Evolutionary conservation across 768 basidiomycete species (phyloP).

Genomic region (Russula dissimulans): DNA sequence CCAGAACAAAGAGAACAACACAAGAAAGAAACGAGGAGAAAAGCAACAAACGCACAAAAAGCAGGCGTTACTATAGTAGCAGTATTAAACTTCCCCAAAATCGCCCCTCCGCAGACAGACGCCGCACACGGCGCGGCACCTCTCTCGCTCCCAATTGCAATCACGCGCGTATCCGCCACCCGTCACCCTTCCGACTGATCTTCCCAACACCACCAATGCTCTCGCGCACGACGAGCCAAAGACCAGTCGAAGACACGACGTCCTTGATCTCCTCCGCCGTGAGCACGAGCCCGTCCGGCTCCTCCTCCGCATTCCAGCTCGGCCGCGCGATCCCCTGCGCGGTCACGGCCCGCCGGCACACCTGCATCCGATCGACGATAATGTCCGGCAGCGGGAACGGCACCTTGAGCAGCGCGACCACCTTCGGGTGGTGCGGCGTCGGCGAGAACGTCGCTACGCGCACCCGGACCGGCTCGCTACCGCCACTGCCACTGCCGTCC

Average conservation of each 20-base stretch:
- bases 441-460: conserved; percentile 83
- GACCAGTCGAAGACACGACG: conserved; percentile 72
- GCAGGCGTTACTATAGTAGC: no score
- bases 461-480: conserved; percentile 28
- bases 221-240: conserved; percentile 90
- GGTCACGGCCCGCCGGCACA: conserved; percentile 41
- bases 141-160: not conserved
- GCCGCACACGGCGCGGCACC: not conserved
- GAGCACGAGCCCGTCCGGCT: conserved; percentile 45
- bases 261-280: conserved; percentile 94
- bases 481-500: not conserved
- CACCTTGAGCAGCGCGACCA: conserved; percentile 84
- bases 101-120: no score
- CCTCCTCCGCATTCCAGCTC: conserved; percentile 8
- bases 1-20: no score
- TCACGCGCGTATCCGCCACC: conserved; percentile 63
- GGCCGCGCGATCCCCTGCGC: conserved; percentile 28
- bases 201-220: conserved; percentile 86
- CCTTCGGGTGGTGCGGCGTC: conserved; percentile 93
- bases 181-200: conserved; percentile 68
- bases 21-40: no score
- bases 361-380: conserved; percentile 50
- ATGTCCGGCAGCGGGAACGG: conserved; percentile 84
- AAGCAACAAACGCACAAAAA: no score
- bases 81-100: no score